A percentile compares a stretch with the other conserved stretches of the same genome.
Conservation (phyloP, 352 stramenopile species). For the Aphanomyces euteiches region DNA sequence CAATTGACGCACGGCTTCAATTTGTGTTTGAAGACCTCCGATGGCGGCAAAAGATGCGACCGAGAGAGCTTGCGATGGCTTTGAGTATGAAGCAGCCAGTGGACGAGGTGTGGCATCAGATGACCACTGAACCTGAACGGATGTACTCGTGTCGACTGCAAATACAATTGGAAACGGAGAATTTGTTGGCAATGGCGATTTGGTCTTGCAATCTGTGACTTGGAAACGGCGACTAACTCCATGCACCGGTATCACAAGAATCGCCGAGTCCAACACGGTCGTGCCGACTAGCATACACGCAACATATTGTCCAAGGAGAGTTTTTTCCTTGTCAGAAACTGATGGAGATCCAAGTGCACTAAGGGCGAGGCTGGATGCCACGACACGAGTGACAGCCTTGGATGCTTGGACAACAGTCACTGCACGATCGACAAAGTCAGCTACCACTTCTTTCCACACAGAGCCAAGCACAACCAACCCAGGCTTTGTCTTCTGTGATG, state of each 20-base stretch:
- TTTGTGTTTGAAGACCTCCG: slow-evolving; percentile 90
- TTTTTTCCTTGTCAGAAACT: slow-evolving; percentile 50
- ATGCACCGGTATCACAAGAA: slow-evolving; percentile 59
- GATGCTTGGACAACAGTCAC: neutral
- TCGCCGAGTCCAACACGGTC: slow-evolving; percentile 46
- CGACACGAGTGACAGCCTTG: neutral
- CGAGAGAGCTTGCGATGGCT: slow-evolving; percentile 39
- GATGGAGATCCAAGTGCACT: slow-evolving; percentile 41
- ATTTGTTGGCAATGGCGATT: slow-evolving; percentile 11
- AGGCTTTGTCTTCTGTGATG: slow-evolving; percentile 69
- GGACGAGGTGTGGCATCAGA: neutral
- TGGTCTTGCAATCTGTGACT: slow-evolving; percentile 33
- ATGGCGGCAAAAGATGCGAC: slow-evolving; percentile 70
- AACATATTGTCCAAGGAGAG: slow-evolving; percentile 55
- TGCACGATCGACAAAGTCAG: neutral
- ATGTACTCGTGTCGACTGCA: slow-evolving; percentile 34
- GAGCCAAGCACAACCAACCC: slow-evolving; percentile 56
- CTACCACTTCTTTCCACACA: slow-evolving; percentile 55
- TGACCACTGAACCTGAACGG: neutral
- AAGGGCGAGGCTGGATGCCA: slow-evolving; percentile 39
- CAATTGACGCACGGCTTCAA: slow-evolving; percentile 93
- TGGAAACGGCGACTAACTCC: slow-evolving; percentile 53
- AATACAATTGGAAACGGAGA: slow-evolving; percentile 21
- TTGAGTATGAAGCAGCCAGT: slow-evolving; percentile 1
- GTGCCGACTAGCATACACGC: slow-evolving; percentile 61